These are phyloP conservation scores for Pichia sporocuriosa DNA, from an alignment of 805 yeast species.

Conservation along the genomic window DNA sequence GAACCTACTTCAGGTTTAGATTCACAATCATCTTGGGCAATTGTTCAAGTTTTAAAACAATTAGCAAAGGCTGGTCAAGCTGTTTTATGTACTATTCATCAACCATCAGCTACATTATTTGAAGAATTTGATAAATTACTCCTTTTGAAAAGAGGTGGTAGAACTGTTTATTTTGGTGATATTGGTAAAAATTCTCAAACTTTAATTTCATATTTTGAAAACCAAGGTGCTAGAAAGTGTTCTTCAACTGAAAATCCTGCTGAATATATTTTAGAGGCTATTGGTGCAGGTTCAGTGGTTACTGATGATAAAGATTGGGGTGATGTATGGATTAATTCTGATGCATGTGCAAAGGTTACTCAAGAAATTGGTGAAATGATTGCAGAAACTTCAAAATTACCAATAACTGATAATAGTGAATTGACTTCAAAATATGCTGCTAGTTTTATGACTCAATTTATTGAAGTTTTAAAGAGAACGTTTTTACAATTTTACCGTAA, in stretches of 20 bases:
- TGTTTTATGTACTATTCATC: conserved; percentile 51
- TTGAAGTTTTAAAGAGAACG: conserved; percentile 33
- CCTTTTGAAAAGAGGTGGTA: conserved; percentile 45
- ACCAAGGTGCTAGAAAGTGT: conserved; percentile 63
- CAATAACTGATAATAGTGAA: conserved; percentile 14
- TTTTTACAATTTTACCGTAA: conserved; percentile 41
- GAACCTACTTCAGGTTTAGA: conserved; percentile 59
- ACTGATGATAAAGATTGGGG: conserved; percentile 51
- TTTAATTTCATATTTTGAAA: conserved; percentile 41
- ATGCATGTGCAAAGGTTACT: conserved; percentile 23
- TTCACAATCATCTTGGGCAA: conserved; percentile 55
- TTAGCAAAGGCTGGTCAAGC: conserved; percentile 50
- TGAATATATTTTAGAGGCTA: conserved; percentile 64
- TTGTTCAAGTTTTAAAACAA: conserved; percentile 43
- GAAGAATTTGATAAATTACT: conserved; percentile 36
- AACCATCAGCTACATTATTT: conserved; percentile 43
- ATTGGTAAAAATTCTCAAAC: conserved; percentile 39
- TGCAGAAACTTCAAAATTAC: conserved; percentile 13
- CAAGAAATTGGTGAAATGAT: conserved; percentile 26
- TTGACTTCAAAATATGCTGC: conserved; percentile 34
- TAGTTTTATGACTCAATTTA: conserved; percentile 35
- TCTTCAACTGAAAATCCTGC: conserved; percentile 61
- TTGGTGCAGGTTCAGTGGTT: conserved; percentile 80
- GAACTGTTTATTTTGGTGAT: conserved; percentile 49
- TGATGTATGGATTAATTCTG: conserved; percentile 47